Conservation (phyloP, 2,329 filamentous ascomycete genomes). For the Phialemoniopsis sp. region DNA sequence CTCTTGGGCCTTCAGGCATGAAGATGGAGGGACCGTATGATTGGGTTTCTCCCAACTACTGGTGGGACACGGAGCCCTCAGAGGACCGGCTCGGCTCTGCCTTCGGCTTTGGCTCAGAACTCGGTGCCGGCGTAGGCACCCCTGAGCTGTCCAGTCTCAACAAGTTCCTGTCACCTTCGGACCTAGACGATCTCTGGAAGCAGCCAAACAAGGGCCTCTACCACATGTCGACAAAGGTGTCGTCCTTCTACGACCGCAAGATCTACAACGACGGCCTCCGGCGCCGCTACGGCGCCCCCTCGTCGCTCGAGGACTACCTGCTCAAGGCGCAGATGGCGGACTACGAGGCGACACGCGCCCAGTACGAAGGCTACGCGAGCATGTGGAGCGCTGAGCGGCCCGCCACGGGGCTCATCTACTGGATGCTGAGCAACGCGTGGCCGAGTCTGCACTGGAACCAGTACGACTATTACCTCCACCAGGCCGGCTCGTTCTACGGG, state of each 20-base stretch:
- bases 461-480: constrained; percentile 59
- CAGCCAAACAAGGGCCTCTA: constrained; percentile 46
- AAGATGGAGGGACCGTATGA: constrained; percentile 66
- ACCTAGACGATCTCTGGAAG: constrained; percentile 54
- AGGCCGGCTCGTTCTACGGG: constrained; percentile 56
- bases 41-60: constrained; percentile 63
- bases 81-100: constrained; percentile 44
- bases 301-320: constrained; percentile 52
- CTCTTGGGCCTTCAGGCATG: constrained; percentile 53
- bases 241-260: constrained; percentile 48
- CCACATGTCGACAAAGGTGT: constrained; percentile 55
- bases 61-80: constrained; percentile 42
- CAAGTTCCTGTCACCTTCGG: constrained; percentile 45
- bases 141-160: constrained; percentile 50
- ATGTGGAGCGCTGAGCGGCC: constrained; percentile 45
- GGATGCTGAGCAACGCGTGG: constrained; percentile 66
- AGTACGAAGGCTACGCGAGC: constrained; percentile 53
- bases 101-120: constrained; percentile 61
- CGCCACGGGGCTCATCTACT: constrained; percentile 60
- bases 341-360: constrained; percentile 57
- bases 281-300: constrained; percentile 46
- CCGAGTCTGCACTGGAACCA: constrained; percentile 62
- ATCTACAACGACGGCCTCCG: constrained; percentile 56
- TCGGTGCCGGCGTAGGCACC: constrained; percentile 58
- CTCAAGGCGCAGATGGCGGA: constrained; percentile 58